Evolutionary conservation across 163 green algal species (phyloP).

Genomic region (Coccomyxa subellipsoidea): DNA sequence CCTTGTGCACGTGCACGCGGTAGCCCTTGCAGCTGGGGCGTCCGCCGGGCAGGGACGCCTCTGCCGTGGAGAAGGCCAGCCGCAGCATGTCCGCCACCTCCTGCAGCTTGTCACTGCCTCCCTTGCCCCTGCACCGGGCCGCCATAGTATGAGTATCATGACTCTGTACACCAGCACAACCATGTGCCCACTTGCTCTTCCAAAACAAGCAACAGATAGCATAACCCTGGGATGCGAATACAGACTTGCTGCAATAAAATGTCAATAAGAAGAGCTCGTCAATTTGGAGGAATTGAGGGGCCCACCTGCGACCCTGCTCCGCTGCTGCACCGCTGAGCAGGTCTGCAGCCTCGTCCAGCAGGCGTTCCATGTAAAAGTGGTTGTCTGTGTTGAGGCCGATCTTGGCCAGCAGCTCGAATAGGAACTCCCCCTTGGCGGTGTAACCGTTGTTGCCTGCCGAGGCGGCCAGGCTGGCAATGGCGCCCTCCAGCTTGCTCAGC

Average conservation of each 20-base stretch:
- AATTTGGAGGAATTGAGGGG: too few species aligned
- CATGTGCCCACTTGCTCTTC: too few species aligned
- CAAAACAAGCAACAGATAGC: too few species aligned
- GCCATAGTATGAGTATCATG: too few species aligned
- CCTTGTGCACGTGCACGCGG: constrained; percentile 63
- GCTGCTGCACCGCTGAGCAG: constrained; percentile 32
- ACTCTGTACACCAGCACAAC: too few species aligned
- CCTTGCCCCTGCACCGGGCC: background rate
- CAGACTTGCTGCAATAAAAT: too few species aligned
- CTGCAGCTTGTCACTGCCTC: constrained; percentile 27
- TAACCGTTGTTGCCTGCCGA: constrained; percentile 19
- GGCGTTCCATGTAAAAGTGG: constrained; percentile 16
- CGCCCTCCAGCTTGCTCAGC: constrained; percentile 45
- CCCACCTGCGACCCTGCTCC: constrained; percentile 32
- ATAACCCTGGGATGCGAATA: too few species aligned
- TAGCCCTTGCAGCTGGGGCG: constrained; percentile 38
- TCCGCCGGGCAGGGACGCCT: background rate
- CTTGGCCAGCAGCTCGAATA: constrained; percentile 48
- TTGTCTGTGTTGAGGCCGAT: constrained; percentile 31
- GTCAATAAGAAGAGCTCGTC: too few species aligned
- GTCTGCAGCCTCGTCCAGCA: constrained; percentile 32
- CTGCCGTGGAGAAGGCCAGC: constrained; percentile 34
- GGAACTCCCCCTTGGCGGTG: constrained; percentile 39
- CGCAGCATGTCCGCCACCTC: constrained; percentile 30
- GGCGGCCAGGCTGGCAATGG: constrained; percentile 29